Conservation (phyloP, 2,329 filamentous ascomycete genomes). For the Aspergillus aculeatinus region DNA sequence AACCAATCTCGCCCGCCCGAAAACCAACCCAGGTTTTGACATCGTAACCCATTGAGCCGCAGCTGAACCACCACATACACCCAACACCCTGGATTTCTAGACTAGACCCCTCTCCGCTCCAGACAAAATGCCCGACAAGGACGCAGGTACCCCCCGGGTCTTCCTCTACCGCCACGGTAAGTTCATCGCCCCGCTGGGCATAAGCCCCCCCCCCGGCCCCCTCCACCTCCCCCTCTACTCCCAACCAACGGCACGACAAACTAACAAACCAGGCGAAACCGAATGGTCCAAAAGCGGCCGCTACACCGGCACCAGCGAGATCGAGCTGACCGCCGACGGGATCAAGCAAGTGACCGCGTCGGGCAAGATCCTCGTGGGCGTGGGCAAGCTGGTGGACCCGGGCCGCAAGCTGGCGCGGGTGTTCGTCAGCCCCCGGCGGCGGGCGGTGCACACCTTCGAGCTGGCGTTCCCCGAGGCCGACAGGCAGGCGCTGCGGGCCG, state of each 20-base stretch:
- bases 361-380: slow-evolving; percentile 49
- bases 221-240: not conserved
- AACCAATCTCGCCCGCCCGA: not conserved
- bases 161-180: slow-evolving; percentile 42
- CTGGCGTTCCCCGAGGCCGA: slow-evolving; percentile 40
- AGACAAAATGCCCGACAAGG: slow-evolving; percentile 36
- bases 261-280: slow-evolving; percentile 4
- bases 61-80: not conserved
- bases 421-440: slow-evolving; percentile 51
- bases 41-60: not conserved
- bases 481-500: slow-evolving; percentile 20
- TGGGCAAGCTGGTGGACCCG: slow-evolving; percentile 54
- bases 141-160: slow-evolving; percentile 36
- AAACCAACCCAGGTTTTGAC: not conserved
- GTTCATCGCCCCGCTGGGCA: not conserved
- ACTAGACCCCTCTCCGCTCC: not conserved
- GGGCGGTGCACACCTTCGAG: slow-evolving; percentile 52
- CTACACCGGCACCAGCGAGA: slow-evolving; percentile 66
- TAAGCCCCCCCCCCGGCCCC: no score
- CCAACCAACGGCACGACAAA: not conserved
- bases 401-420: slow-evolving; percentile 45
- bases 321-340: slow-evolving; percentile 44
- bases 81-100: not conserved
- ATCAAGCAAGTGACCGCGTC: slow-evolving; percentile 48
- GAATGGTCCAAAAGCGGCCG: slow-evolving; percentile 12